phyloP scores from a whole-genome alignment of 75 land plant species.

The Selaginella tamariscina region DNA sequence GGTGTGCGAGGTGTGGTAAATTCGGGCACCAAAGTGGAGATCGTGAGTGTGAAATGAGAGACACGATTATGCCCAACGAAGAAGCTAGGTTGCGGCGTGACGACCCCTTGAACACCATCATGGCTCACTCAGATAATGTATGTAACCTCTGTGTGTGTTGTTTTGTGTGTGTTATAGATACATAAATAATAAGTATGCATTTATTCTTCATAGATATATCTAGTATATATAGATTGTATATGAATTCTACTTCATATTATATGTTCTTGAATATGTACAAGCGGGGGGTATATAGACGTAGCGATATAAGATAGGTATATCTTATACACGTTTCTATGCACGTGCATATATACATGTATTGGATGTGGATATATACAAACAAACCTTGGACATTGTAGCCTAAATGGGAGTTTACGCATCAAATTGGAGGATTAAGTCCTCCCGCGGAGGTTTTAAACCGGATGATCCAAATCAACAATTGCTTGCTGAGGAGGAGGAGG shows the following conservation, averaged over 20 bases:
- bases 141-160: slow-evolving; percentile 38
- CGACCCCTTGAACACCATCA: slow-evolving; percentile 77
- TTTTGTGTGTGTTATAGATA: background rate
- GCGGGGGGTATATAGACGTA: no score
- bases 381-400: slow-evolving; percentile 66
- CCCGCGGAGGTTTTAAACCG: slow-evolving; percentile 76
- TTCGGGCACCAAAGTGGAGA: slow-evolving; percentile 98
- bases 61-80: slow-evolving; percentile 77
- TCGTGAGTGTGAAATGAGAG: slow-evolving; percentile 88
- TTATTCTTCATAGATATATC: no score
- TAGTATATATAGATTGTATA: no score
- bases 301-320: no score
- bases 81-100: slow-evolving; percentile 80
- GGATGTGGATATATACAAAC: no score
- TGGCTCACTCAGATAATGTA: slow-evolving; percentile 61
- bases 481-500: slow-evolving; percentile 74
- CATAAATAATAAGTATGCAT: no score
- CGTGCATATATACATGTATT: no score
- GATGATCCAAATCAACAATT: slow-evolving; percentile 99
- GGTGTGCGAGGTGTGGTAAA: slow-evolving; percentile 79
- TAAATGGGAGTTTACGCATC: slow-evolving; percentile 93
- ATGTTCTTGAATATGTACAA: no score
- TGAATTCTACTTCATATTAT: no score
- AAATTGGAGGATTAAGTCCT: slow-evolving; percentile 80
- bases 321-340: no score